Evolutionary conservation across 257 asterid species (phyloP), one percentile per base, ranked within the genome.

Genomic region (Solanum corneliomulleri): DNA sequence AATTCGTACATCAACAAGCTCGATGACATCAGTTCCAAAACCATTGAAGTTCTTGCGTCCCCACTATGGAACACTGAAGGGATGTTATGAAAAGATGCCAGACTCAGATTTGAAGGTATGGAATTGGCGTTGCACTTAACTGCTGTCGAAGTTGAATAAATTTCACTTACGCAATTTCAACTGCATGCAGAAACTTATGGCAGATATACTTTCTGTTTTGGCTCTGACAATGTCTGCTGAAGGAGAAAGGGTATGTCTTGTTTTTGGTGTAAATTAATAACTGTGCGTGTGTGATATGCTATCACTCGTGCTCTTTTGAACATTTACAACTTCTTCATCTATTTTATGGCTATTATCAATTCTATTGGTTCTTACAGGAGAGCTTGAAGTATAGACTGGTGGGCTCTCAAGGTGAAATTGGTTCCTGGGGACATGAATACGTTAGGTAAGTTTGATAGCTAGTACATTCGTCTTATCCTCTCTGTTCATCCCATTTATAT

Each of bases 371-470:
- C 56, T 91, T 92, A 80, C 95, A 96, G 99, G 99, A 95, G 90
- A 97, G 99, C 95, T 92, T 97, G 90, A 95, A 95, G 89, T 97
- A 94, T 92, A 94, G 99, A 88, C 90, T 97, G 52, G 88, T 93
- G 86, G 99, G 99, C 86, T 93, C 99, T 52, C 97, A 93, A 23
- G 98, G 96, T 87, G 98, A 95, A 83, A 93, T 96, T 90, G 99
- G 99, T 86, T 97, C 98, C 15, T 96, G 99, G 99, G 99, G 99
- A 86, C 99, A 96, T 88, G 99, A 97, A 89, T 97, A 97, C 90
- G 98, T 95, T 82, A 92, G 99, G 99, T 97, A 88, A 91, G 93
- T 82, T 85, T 66, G 33, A 86, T 33, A 77, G 60, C 8, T 29
- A 9, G 85, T 18, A 5, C 27, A 3, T 80, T 74, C 29, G 11